phyloP scores from a whole-genome alignment of 148 eudicot genomes.

The Heliosperma pusillum region DNA sequence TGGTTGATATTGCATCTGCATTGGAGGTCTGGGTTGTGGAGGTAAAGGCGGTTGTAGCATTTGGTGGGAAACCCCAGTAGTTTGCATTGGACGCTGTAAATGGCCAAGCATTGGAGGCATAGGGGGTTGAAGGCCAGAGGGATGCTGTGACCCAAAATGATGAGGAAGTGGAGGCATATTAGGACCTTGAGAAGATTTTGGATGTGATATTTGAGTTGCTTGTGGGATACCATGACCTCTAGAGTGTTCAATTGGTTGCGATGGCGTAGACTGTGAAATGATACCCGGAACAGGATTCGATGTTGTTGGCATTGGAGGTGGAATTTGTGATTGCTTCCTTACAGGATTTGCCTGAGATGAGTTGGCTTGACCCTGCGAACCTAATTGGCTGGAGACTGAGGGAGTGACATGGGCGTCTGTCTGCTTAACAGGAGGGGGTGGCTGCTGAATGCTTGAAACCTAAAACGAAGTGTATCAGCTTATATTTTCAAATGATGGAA shows the following conservation, averaged over 20 bases:
- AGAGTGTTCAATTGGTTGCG: slow-evolving; percentile 48
- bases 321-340: slow-evolving; percentile 54
- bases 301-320: slow-evolving; percentile 36
- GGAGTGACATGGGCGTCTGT: slow-evolving; percentile 42
- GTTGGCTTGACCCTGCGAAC: slow-evolving; percentile 49
- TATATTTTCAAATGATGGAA: not conserved
- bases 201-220: slow-evolving; percentile 40
- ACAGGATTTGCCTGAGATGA: slow-evolving; percentile 34
- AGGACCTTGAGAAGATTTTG: slow-evolving; percentile 59
- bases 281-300: slow-evolving; percentile 42
- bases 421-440: slow-evolving; percentile 41
- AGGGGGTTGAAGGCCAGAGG: slow-evolving; percentile 51
- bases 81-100: slow-evolving; percentile 64
- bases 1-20: slow-evolving; percentile 58
- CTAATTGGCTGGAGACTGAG: slow-evolving; percentile 46
- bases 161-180: slow-evolving; percentile 45
- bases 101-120: slow-evolving; percentile 47
- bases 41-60: slow-evolving; percentile 64
- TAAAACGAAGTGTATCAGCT: slow-evolving; percentile 17
- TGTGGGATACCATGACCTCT: slow-evolving; percentile 46
- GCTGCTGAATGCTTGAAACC: slow-evolving; percentile 51
- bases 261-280: slow-evolving; percentile 46
- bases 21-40: slow-evolving; percentile 64
- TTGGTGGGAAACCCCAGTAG: slow-evolving; percentile 47
- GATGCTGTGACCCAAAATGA: slow-evolving; percentile 48